A percentile compares a stretch with the other conserved stretches of the same genome.
phyloP scores from a whole-genome alignment of 176 grass and related monocot species.

The Guadua angustifolia region DNA sequence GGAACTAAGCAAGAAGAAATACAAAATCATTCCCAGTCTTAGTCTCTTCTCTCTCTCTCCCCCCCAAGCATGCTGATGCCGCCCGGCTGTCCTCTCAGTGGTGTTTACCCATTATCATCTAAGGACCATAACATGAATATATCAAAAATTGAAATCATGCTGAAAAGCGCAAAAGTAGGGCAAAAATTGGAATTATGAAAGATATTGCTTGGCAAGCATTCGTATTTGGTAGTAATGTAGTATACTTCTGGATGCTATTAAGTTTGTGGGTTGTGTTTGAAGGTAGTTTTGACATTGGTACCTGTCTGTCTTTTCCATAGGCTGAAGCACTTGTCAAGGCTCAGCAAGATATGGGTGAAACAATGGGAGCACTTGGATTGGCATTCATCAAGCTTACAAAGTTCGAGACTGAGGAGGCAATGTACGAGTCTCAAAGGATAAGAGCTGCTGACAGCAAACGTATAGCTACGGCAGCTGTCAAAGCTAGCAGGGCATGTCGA shows the following conservation, averaged over 20 bases:
- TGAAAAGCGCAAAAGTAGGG: background rate
- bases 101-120: too few relatives aligned
- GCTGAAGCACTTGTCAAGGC: constrained; percentile 91
- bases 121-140: background rate
- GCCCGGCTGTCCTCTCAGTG: too few relatives aligned
- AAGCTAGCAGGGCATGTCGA: constrained; percentile 89
- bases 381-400: constrained; percentile 94
- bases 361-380: constrained; percentile 93
- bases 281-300: constrained; percentile 17
- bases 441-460: constrained; percentile 78
- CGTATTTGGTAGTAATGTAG: background rate
- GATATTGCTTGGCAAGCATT: constrained; percentile 13
- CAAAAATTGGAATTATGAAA: background rate
- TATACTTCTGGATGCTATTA: constrained; percentile 10
- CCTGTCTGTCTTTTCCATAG: constrained; percentile 49
- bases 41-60: too few relatives aligned
- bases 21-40: too few relatives aligned
- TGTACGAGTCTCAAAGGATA: constrained; percentile 77
- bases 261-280: background rate
- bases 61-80: too few relatives aligned
- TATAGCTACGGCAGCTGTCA: constrained; percentile 92
- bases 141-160: background rate
- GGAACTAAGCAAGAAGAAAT: too few relatives aligned
- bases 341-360: constrained; percentile 97
- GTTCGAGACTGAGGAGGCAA: constrained; percentile 85